Conservation (phyloP, 306 rosid genomes). For the Quercus wislizeni region DNA sequence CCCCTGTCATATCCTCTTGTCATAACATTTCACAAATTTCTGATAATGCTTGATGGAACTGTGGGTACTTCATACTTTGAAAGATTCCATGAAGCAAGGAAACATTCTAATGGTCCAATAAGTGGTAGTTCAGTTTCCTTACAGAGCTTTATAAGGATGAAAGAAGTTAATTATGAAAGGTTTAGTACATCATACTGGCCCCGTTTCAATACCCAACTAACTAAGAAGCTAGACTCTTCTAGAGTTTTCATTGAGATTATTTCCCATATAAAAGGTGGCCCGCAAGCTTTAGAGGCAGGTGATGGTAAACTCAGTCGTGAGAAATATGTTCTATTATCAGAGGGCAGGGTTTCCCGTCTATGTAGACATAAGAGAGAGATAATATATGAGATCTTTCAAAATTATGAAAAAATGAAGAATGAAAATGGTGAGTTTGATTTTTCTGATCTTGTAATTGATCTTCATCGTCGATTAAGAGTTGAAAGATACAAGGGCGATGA, state of each 20-base stretch:
- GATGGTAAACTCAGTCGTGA: constrained; percentile 47
- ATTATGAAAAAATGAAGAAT: constrained; percentile 65
- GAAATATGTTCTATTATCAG: constrained; percentile 43
- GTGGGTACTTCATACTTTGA: constrained; percentile 63
- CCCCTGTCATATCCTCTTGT: constrained; percentile 59
- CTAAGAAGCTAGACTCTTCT: constrained; percentile 56
- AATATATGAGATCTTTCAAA: constrained; percentile 51
- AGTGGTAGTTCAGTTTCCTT: constrained; percentile 44
- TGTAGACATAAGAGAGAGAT: constrained; percentile 39
- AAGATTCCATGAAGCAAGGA: constrained; percentile 38
- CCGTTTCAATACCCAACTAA: constrained; percentile 51
- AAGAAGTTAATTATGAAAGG: constrained; percentile 67
- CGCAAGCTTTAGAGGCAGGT: constrained; percentile 25
- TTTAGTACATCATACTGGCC: constrained; percentile 72
- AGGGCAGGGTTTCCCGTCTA: constrained; percentile 44
- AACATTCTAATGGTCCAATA: constrained; percentile 9
- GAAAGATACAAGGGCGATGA: constrained; percentile 47
- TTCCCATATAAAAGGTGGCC: constrained; percentile 71
- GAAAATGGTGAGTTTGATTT: constrained; percentile 67
- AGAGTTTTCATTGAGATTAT: constrained; percentile 68
- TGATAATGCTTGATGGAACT: constrained; percentile 86
- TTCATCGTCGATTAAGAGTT: constrained; percentile 46
- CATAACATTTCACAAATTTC: constrained; percentile 65
- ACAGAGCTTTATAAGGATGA: constrained; percentile 48
- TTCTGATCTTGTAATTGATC: constrained; percentile 66